Conservation (phyloP, 768 basidiomycete genomes). For the Pulveroboletus ravenelii region DNA sequence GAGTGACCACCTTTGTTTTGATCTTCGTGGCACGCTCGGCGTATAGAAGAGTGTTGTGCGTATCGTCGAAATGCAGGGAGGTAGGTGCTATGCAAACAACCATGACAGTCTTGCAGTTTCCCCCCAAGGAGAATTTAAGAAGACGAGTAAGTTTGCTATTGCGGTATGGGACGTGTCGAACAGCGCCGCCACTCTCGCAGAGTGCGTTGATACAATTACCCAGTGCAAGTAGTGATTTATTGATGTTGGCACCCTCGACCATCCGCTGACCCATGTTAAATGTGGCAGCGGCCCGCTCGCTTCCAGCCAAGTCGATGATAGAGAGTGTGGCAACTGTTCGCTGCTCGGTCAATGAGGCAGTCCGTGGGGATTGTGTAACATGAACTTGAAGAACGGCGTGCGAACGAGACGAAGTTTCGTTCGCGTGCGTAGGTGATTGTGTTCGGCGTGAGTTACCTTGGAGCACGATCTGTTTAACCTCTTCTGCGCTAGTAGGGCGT, state of each 20-base stretch:
- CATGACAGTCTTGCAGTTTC: conserved; percentile 99
- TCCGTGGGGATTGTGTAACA: conserved; percentile 81
- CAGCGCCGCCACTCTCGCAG: conserved; percentile 85
- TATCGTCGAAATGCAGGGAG: conserved; percentile 95
- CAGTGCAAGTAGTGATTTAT: conserved; percentile 94
- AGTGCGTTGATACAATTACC: conserved; percentile 99
- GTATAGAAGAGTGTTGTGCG: conserved; percentile 96
- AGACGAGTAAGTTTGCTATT: conserved; percentile 98
- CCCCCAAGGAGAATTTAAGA: conserved; percentile 95
- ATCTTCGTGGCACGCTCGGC: conserved; percentile 98
- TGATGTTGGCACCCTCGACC: conserved; percentile 99
- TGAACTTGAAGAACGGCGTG: conserved; percentile 98
- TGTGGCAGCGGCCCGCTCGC: conserved; percentile 94
- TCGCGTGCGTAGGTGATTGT: conserved; percentile 93
- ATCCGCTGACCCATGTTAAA: conserved; percentile 97
- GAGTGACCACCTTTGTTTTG: conserved; percentile 93
- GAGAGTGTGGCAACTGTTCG: conserved; percentile 87
- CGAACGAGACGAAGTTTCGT: conserved; percentile 93
- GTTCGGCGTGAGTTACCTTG: conserved; percentile 85
- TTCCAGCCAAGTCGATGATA: conserved; percentile 97
- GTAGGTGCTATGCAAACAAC: conserved; percentile 97
- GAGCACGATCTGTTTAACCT: conserved; percentile 91
- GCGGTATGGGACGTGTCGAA: conserved; percentile 91
- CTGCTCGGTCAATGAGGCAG: conserved; percentile 77
- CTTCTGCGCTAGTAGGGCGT: conserved; percentile 76